Conservation (phyloP, 345 rosid genomes). For the Gossypium thurberi region DNA sequence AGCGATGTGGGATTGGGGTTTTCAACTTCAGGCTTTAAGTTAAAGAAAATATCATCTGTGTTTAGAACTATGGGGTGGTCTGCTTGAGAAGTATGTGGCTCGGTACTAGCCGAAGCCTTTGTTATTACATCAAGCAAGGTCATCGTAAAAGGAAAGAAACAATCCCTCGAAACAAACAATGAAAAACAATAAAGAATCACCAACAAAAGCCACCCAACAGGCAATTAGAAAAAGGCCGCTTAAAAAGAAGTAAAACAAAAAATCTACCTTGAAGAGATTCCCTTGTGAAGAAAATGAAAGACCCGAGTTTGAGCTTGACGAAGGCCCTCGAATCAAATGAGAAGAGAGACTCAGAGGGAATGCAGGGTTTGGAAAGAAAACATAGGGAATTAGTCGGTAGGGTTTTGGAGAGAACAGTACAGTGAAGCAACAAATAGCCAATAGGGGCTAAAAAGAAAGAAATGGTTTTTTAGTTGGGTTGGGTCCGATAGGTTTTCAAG, state of each 20-base stretch:
- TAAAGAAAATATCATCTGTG: constrained; percentile 40
- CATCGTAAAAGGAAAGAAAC: constrained; percentile 28
- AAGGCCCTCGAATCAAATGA: neutral
- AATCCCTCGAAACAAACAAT: neutral
- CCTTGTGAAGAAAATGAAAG: neutral
- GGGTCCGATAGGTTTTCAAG: neutral
- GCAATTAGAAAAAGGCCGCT: neutral
- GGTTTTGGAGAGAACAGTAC: neutral
- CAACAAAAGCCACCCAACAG: neutral
- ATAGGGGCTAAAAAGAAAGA: neutral
- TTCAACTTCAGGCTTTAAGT: constrained; percentile 56
- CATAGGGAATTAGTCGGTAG: neutral
- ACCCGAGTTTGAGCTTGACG: neutral
- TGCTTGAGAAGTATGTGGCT: constrained; percentile 21
- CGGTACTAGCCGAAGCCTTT: constrained; percentile 36
- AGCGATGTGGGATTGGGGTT: constrained; percentile 38
- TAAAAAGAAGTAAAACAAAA: too few species aligned
- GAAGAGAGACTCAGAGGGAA: neutral
- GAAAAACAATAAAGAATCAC: neutral
- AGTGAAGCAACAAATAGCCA: neutral
- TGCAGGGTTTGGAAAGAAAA: neutral
- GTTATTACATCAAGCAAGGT: constrained; percentile 61
- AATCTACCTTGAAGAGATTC: neutral
- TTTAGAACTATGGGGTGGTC: constrained; percentile 57
- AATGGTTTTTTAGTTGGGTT: neutral